phyloP scores from a whole-genome alignment of 2,329 filamentous ascomycete genomes.

The Sporothrix humicola region DNA sequence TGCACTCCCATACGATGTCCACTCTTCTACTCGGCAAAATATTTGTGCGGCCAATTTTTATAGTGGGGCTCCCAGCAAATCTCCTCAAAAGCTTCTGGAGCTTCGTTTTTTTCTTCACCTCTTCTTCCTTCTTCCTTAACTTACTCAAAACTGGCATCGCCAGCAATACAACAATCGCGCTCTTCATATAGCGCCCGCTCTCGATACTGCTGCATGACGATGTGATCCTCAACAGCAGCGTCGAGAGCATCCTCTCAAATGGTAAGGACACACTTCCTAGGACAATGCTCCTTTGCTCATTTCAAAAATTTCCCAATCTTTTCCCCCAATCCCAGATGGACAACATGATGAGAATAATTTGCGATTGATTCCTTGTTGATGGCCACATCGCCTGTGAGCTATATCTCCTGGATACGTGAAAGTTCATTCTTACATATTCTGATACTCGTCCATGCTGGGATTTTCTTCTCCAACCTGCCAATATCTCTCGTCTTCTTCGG shows the following conservation, averaged over 20 bases:
- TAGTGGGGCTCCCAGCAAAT: slow-evolving; percentile 18
- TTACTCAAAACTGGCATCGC: not conserved
- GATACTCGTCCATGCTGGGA: slow-evolving; percentile 50
- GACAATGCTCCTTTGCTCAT: slow-evolving; percentile 16
- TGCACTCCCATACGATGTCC: not conserved
- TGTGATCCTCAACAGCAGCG: not conserved
- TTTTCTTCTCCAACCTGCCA: not conserved
- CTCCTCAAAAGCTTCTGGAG: slow-evolving; percentile 18
- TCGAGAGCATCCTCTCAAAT: slow-evolving; percentile 14
- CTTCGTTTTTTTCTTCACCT: not conserved
- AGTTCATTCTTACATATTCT: slow-evolving; percentile 96
- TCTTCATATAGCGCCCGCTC: slow-evolving; percentile 12
- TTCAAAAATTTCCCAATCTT: slow-evolving; percentile 29
- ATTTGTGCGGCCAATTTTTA: slow-evolving; percentile 29
- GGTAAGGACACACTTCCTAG: slow-evolving; percentile 29
- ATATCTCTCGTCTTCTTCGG: no score
- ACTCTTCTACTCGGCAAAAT: slow-evolving; percentile 27
- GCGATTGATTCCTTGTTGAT: slow-evolving; percentile 81
- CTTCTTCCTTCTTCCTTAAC: not conserved
- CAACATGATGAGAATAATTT: slow-evolving; percentile 87
- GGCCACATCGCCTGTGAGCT: slow-evolving; percentile 81
- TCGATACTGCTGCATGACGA: not conserved
- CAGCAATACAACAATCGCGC: not conserved
- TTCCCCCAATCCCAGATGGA: slow-evolving; percentile 35
- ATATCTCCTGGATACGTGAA: slow-evolving; percentile 76